These are phyloP conservation scores for Arabidopsis thaliana DNA, from an alignment of 345 rosid genomes.

Conservation along the genomic window TAIR10.1 NC_003070.9:17745501-17746000, in stretches of 20 bases:
- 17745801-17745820: slow-evolving; percentile 91
- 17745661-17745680: slow-evolving; percentile 88
- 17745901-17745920: slow-evolving; percentile 25
- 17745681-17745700: slow-evolving; percentile 92
- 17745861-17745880: slow-evolving; percentile 8
- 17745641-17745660: slow-evolving; percentile 78
- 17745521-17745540: slow-evolving; percentile 25
- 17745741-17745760: slow-evolving; percentile 90
- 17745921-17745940: neutral
- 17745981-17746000: slow-evolving; percentile 29
- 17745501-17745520: slow-evolving; percentile 11
- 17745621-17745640: slow-evolving; percentile 87
- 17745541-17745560: slow-evolving; percentile 26
- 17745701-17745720: slow-evolving; percentile 73
- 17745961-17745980: slow-evolving; percentile 14
- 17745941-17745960: slow-evolving; percentile 1
- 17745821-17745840: slow-evolving; percentile 79
- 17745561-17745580: slow-evolving; percentile 91
- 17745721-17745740: slow-evolving; percentile 79
- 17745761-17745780: slow-evolving; percentile 82
- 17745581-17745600: slow-evolving; percentile 76
- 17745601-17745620: slow-evolving; percentile 90
- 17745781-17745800: slow-evolving; percentile 69
- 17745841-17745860: slow-evolving; percentile 60
- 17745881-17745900: slow-evolving; percentile 29